Evolutionary conservation across 768 basidiomycete species (phyloP), one percentile per base, ranked within the genome.

Genomic region (Suillus tomentosus): DNA sequence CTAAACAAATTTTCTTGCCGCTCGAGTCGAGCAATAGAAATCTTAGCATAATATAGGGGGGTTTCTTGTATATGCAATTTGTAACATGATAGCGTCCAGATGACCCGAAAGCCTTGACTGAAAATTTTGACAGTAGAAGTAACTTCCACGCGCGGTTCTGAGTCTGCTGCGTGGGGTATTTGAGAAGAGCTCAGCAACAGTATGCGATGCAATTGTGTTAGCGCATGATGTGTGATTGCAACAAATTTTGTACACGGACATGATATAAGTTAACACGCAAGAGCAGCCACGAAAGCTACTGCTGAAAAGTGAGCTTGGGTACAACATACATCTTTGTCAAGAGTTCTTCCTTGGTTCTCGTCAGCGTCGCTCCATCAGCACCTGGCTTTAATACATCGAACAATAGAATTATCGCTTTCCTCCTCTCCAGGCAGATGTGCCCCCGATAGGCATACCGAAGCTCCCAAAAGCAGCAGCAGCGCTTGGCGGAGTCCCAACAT

Each of bases 371-470:
- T 8, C 54, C n/a, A 36, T 22, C 19, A 34, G 11, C 31, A 36
- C 34, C 11, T 55, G 19, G n/a, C 34, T 19, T 13, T 14, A 55
- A 24, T 56, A 56, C 60, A 31, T 27, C 34, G 73, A 34, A 24
- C 14, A 14, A 67, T 45, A 67, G 63, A 17, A 70, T 74, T 59
- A 75, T 66, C 70, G 66, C 65, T 70, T 74, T 14, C 9, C 43
- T 62, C 73, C 43, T 60, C 73, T 69, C 73, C 73, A 75, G 6
- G 50, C 71, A 31, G 58, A 9, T 37, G 50, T 9, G 19, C 68
- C 76, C 5, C 81, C 79, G 42, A 80, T 79, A 37, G 74, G 75
- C 1, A 81, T 76, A 13, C 82, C 82, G 64, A 85, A 85, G 62
- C 73, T 77, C 11, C 80, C 81, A 61, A 85, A 85, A 4, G 83